Percentiles rank a stretch among this genome's conserved stretches.
Evolutionary conservation across 2,329 filamentous ascomycete species (phyloP).

Genomic region (Calonectria honghensis): DNA sequence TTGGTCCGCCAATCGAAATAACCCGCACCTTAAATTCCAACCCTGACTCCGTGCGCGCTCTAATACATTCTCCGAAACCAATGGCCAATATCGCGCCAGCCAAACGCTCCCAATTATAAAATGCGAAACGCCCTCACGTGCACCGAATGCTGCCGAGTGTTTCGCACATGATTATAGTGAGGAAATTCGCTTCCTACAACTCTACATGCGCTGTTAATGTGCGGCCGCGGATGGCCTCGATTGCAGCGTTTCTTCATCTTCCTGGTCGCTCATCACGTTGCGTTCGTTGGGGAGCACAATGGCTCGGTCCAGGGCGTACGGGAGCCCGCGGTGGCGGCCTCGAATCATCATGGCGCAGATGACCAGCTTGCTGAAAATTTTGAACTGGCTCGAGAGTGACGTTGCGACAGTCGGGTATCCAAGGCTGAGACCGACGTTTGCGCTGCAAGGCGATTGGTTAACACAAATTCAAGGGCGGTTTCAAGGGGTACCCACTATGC

Average conservation of each 20-base stretch:
- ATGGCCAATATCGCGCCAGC: not conserved
- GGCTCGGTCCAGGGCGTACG: conserved; percentile 59
- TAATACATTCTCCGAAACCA: not conserved
- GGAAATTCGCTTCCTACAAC: not conserved
- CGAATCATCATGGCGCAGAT: conserved; percentile 63
- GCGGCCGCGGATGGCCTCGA: conserved; percentile 12
- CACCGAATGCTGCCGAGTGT: not conserved
- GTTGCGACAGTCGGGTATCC: conserved; percentile 57
- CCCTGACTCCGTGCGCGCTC: conserved; percentile 11
- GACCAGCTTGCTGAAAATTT: conserved; percentile 59
- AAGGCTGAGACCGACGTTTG: conserved; percentile 61
- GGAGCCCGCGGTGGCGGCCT: conserved; percentile 60
- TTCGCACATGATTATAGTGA: not conserved
- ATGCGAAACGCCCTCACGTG: not conserved
- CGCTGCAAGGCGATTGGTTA: conserved; percentile 49
- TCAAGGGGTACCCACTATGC: conserved; percentile 56
- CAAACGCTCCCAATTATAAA: not conserved
- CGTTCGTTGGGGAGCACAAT: conserved; percentile 57
- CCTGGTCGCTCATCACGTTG: conserved; percentile 41
- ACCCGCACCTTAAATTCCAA: not conserved
- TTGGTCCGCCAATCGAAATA: not conserved
- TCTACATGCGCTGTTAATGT: not conserved
- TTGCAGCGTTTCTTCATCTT: conserved; percentile 25
- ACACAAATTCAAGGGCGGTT: not conserved
- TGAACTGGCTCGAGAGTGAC: conserved; percentile 58